Evolutionary conservation across 345 rosid genomes (phyloP), one percentile per base, ranked within the genome.

Genomic region (Ceriops zippeliana): DNA sequence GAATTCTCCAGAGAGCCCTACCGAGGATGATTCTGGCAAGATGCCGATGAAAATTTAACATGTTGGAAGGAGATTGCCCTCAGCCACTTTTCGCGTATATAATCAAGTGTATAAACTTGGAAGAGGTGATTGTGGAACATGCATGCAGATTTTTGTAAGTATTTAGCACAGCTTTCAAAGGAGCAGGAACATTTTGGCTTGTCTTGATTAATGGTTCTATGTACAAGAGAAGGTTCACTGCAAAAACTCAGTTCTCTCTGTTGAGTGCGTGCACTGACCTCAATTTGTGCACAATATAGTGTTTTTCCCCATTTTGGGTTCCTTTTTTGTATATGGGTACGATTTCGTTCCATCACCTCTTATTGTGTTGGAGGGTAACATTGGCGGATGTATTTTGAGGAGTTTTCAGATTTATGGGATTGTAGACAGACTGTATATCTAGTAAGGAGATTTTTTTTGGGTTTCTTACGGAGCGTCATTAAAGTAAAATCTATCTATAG

Each of bases 101-200:
- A 78, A 62, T 21, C 69, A 67, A 73, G 60, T 80, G 81, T 84
- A 80, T 35, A 78, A 78, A 80, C 42, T 65, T 78, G 76, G 84
- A 72, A 73, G 75, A 70, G 81, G 27, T 46, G 74, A 76, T 66
- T 56, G 56, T 66, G 73, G 21, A 51, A 66, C 32, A 38, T 75
- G 81, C 81, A 63, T 70, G 78, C 17, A 42, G 49, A 13, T 42
- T 80, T 78, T 81, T 81, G 83, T 84, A 76, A 71, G 81, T 66
- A 42, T 68, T 67, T 56, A 17, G 59, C 37, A 38, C 61, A 15
- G 64, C 54, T 24, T 63, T 22, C 16, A 61, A 71, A 61, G 67
- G 64, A 49, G 62, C 65, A 22, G 52, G 73, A 65, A 71, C 75
- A 30, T 75, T 66, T 70, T 58, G 68, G 66, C 57, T 60, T 68